Percentiles rank a stretch among this genome's conserved stretches.
These are phyloP conservation scores for Colletotrichum coccodes DNA, from an alignment of 2,329 filamentous ascomycete genomes.

Conservation along the genomic window DNA sequence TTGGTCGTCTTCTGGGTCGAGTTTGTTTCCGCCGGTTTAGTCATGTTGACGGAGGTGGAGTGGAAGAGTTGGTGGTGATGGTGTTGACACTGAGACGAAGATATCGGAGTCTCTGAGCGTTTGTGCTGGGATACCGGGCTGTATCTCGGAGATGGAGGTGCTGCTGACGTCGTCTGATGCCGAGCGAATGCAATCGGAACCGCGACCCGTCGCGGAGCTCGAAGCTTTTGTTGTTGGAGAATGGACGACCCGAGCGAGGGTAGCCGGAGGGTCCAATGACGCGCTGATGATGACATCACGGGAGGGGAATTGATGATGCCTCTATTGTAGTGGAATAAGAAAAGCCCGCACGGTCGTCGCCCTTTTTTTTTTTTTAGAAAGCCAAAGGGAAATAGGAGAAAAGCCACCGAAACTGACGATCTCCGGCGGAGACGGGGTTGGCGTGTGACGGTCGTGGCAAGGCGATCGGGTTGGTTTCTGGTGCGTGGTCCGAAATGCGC, in stretches of 20 bases:
- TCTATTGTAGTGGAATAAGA: conserved; percentile 8
- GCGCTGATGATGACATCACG: conserved; percentile 23
- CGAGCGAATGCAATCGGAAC: background rate
- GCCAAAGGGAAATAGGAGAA: background rate
- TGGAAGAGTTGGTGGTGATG: background rate
- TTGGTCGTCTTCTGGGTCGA: background rate
- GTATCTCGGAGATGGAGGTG: background rate
- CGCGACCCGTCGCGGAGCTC: background rate
- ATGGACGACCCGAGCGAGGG: background rate
- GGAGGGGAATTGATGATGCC: conserved; percentile 17
- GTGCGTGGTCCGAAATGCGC: background rate
- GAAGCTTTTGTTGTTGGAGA: background rate
- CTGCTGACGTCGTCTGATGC: background rate
- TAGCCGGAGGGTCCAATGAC: background rate
- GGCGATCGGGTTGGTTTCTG: background rate
- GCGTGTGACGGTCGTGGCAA: background rate
- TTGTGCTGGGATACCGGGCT: background rate
- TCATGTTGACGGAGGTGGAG: background rate
- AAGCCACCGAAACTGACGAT: background rate
- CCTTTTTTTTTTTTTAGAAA: background rate
- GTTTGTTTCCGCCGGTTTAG: background rate
- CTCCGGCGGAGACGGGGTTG: background rate
- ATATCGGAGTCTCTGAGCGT: background rate
- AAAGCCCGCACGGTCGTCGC: background rate
- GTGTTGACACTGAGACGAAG: background rate